These are phyloP conservation scores for Blastobotrys americana DNA, from an alignment of 805 yeast species.

Conservation along the genomic window DNA sequence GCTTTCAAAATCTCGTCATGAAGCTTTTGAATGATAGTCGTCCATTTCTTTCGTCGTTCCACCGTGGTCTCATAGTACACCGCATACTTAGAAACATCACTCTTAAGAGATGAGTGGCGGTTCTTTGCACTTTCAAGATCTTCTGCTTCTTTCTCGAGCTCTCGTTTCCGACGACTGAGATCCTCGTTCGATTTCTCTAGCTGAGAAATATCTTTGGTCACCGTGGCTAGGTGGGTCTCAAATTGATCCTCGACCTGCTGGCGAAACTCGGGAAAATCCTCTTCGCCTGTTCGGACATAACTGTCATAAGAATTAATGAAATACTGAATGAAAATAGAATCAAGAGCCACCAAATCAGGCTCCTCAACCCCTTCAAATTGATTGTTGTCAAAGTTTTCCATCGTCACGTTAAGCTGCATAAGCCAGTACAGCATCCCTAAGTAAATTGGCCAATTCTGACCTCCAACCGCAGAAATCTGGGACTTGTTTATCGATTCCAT, in stretches of 20 bases:
- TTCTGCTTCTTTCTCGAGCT: constrained; percentile 39
- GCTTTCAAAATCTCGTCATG: constrained; percentile 45
- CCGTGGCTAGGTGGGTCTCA: constrained; percentile 42
- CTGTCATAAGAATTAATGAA: constrained; percentile 60
- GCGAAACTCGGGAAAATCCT: constrained; percentile 50
- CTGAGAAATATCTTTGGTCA: constrained; percentile 40
- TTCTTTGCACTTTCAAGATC: constrained; percentile 46
- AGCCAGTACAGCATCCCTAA: constrained; percentile 82
- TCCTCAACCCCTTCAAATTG: constrained; percentile 28
- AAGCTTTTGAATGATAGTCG: constrained; percentile 47
- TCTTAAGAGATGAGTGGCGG: constrained; percentile 56
- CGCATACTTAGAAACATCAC: constrained; percentile 62
- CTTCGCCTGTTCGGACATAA: constrained; percentile 51
- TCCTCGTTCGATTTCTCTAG: constrained; percentile 37
- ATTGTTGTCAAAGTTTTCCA: constrained; percentile 35
- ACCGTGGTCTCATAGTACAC: constrained; percentile 66
- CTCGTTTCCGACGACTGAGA: constrained; percentile 36
- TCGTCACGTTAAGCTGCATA: constrained; percentile 45
- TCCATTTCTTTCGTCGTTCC: constrained; percentile 60
- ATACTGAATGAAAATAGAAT: constrained; percentile 51
- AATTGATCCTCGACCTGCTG: constrained; percentile 52
- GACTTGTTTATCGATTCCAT: constrained; percentile 73
- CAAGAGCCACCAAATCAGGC: constrained; percentile 39
- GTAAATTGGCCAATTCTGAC: constrained; percentile 73
- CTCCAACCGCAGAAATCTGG: constrained; percentile 86